phyloP scores from a whole-genome alignment of 75 land plant genomes.

The Cunninghamia lanceolata region DNA sequence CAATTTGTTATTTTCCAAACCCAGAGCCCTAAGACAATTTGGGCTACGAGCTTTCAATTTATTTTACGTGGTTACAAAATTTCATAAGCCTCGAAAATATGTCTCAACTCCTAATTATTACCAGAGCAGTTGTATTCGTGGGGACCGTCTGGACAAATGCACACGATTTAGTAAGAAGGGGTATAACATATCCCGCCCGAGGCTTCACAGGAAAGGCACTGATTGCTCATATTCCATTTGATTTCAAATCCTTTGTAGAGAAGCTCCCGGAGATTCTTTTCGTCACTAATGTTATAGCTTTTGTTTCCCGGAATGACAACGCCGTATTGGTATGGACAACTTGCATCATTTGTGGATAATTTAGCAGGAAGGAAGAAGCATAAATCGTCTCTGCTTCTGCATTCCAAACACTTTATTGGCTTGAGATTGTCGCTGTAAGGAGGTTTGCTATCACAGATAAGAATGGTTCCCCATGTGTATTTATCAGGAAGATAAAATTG shows the following conservation, averaged over 20 bases:
- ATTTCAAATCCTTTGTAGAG: background rate
- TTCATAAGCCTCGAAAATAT: fast-evolving
- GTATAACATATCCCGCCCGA: background rate
- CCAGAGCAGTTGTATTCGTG: background rate
- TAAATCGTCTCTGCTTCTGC: background rate
- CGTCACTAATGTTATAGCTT: background rate
- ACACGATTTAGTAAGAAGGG: too few relatives aligned
- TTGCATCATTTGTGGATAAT: too few relatives aligned
- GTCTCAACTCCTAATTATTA: background rate
- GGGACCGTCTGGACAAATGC: too few relatives aligned
- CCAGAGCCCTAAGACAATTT: too few relatives aligned
- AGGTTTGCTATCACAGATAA: background rate
- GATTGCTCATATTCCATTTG: background rate
- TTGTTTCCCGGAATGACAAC: background rate
- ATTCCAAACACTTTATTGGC: background rate
- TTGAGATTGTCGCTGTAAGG: background rate
- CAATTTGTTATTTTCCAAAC: background rate
- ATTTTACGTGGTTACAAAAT: background rate
- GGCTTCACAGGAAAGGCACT: background rate
- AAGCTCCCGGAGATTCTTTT: too few relatives aligned
- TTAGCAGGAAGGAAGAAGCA: too few relatives aligned
- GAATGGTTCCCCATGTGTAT: background rate
- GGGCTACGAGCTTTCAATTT: background rate
- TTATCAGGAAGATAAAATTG: background rate
- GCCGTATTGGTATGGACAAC: too few relatives aligned